Base-by-base conservation (phyloP, 2,329 filamentous ascomycete genomes). In the Alternaria ethzedia region DNA sequence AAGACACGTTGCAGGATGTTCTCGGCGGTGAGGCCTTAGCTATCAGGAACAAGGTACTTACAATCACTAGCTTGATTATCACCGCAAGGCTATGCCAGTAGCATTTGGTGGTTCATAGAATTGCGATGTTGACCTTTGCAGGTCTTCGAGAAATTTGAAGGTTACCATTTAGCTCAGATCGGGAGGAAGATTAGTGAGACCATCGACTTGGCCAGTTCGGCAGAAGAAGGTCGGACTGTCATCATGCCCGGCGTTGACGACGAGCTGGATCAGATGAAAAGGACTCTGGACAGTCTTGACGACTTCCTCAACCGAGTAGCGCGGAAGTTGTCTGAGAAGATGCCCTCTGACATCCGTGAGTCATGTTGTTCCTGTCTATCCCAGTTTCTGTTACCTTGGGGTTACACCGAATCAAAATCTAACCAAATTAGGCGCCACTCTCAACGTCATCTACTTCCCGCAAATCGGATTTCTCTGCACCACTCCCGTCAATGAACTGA, bases 401-500 rank as follows among this genome's bases (percentile, higher is more conserved):
- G 6, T 20, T 5, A 15, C 13, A 20, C n/a, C 15, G 3, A 9
- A 1, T 13, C 17, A 4, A 23, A 13, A 1, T 4, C 52, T 61
- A 15, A 61, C 13, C n/a, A 15, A 3, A 21, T 1, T 23, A 61
- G 58, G 54, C 21, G 74, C 79, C 3, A 82, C 84, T 12, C 78
- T 91, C 32, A 94, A 94, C 58, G 96, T 96, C 66, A 91, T 96
- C 17, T 97, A 96, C 77, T 91, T 97, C 65, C 95, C 94, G 0
- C 94, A 97, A 73, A 87, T 97, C 41, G 96, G 96, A 0, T 99
- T 97, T 75, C 86, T 97, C 41, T 91, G 94, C 3, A 89, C 91
- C 0, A 89, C 97, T 15, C 86, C 86, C 2, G 79, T 90, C 4
- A 87, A 93, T 69, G 81, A 84, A 13, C 77, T 83, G 2, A 88